Evolutionary conservation across 495 filamentous ascomycete genomes (phyloP).

Genomic region (Hyaloscypha bicolor): DNA sequence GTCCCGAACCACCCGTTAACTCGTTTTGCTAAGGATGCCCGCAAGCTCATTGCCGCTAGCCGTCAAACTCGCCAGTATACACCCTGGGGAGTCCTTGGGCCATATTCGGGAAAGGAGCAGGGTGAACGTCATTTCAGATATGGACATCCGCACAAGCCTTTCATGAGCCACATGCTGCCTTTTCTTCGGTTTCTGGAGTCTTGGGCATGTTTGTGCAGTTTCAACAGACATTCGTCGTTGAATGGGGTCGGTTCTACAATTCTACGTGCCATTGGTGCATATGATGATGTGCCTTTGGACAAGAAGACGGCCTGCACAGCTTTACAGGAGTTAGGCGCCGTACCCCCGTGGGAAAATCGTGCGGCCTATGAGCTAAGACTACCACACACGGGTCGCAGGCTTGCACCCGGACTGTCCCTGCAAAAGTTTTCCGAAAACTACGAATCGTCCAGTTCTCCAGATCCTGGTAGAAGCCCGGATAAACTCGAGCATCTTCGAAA

Average conservation of each 20-base stretch:
- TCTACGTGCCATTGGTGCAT: conserved; percentile 70
- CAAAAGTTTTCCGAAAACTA: neutral
- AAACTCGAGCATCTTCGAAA: conserved; percentile 63
- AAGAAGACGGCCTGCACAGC: conserved; percentile 64
- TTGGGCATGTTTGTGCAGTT: conserved; percentile 59
- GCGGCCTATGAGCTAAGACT: conserved; percentile 63
- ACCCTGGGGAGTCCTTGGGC: conserved; percentile 53
- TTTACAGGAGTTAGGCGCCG: conserved; percentile 82
- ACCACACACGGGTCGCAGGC: conserved; percentile 35
- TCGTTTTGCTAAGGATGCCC: conserved; percentile 67
- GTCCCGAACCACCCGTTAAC: conserved; percentile 36
- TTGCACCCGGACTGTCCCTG: neutral
- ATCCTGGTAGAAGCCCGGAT: conserved; percentile 43
- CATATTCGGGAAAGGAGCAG: conserved; percentile 31
- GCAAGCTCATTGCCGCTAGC: conserved; percentile 50
- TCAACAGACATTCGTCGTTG: conserved; percentile 50
- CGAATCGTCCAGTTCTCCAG: neutral
- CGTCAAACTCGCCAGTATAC: conserved; percentile 55
- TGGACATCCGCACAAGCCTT: neutral
- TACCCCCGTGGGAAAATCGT: conserved; percentile 79
- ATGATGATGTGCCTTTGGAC: conserved; percentile 59
- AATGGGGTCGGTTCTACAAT: conserved; percentile 69
- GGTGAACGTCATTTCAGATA: neutral
- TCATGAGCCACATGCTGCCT: conserved; percentile 25
- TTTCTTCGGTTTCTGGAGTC: conserved; percentile 73